These are phyloP conservation scores for Phytophthora kernoviae DNA, from an alignment of 352 stramenopile genomes.

Conservation along the genomic window DNA sequence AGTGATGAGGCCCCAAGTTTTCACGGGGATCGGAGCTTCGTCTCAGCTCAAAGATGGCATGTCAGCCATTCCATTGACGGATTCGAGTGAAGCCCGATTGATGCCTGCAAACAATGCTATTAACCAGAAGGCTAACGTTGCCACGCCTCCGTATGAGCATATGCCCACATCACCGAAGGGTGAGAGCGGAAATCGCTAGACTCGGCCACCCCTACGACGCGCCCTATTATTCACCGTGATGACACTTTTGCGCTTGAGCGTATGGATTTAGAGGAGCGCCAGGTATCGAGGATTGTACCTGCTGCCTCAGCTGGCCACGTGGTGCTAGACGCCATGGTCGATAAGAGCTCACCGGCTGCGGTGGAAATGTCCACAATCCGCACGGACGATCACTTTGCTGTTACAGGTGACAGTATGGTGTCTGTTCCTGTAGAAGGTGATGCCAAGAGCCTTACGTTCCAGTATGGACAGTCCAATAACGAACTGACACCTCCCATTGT, in stretches of 20 bases:
- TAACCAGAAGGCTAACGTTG: slow-evolving; percentile 3
- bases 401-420: slow-evolving; percentile 15
- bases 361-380: slow-evolving; percentile 8
- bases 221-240: slow-evolving; percentile 20
- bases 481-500: slow-evolving; percentile 19
- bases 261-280: slow-evolving; percentile 14
- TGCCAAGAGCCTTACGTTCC: slow-evolving; percentile 22
- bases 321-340: slow-evolving; percentile 12
- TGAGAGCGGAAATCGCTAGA: slow-evolving; percentile 3
- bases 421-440: slow-evolving; percentile 16
- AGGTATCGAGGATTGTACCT: slow-evolving; percentile 2
- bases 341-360: slow-evolving; percentile 9
- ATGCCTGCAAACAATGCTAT: slow-evolving; percentile 4
- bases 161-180: slow-evolving; percentile 25
- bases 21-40: slow-evolving; percentile 19
- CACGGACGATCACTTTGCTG: slow-evolving; percentile 25
- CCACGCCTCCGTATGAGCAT: slow-evolving; percentile 16
- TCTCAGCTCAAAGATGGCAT: slow-evolving; percentile 17
- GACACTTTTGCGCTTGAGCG: slow-evolving; percentile 22
- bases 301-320: background rate
- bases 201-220: slow-evolving; percentile 5
- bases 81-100: background rate
- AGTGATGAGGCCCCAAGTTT: slow-evolving; percentile 18
- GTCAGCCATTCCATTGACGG: background rate
- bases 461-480: slow-evolving; percentile 9